phyloP scores from a whole-genome alignment of 345 rosid species.

The Excoecaria agallocha region DNA sequence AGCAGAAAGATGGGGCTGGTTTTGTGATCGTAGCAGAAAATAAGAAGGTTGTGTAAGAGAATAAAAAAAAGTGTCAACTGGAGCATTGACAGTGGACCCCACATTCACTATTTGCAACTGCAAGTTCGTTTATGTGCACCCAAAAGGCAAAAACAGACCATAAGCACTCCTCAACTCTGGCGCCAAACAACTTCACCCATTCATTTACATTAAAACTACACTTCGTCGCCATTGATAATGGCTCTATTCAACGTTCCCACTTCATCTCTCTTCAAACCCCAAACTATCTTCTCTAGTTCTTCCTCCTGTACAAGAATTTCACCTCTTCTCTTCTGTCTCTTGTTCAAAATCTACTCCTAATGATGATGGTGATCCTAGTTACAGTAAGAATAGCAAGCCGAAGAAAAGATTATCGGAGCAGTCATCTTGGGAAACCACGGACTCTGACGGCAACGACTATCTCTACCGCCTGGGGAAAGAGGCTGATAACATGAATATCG shows the following conservation, averaged over 20 bases:
- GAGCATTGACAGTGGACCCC: no score
- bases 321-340: constrained; percentile 18
- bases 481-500: constrained; percentile 78
- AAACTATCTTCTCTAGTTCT: constrained; percentile 15
- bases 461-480: constrained; percentile 81
- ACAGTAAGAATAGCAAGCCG: constrained; percentile 11
- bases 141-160: no score
- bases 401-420: constrained; percentile 60
- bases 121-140: no score
- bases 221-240: constrained; percentile 17
- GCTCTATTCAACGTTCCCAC: constrained; percentile 29
- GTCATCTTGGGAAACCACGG: constrained; percentile 89
- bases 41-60: no score
- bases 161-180: no score
- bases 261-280: constrained; percentile 24
- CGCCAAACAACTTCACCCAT: no score
- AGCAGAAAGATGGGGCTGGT: no score
- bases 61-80: no score
- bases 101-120: no score
- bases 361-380: constrained; percentile 5
- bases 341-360: constrained; percentile 39
- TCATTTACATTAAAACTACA: neutral
- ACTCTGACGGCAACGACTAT: constrained; percentile 71
- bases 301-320: constrained; percentile 15
- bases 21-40: no score